Conservation (phyloP, 805 yeast species). For the Candida rishiriensis region DNA sequence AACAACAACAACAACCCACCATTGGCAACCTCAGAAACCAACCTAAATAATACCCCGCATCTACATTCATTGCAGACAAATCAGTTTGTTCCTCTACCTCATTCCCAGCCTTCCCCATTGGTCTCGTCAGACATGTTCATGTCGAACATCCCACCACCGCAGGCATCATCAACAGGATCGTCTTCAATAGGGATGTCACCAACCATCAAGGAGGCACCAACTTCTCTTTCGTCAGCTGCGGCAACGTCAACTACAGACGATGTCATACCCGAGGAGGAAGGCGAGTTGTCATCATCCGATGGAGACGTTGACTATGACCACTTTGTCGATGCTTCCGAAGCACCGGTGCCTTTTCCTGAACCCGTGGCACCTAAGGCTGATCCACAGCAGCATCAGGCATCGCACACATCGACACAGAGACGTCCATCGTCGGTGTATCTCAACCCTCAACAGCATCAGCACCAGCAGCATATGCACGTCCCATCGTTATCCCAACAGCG, state of each 20-base stretch:
- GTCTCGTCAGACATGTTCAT: background rate
- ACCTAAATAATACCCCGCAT: background rate
- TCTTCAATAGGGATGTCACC: too few species aligned
- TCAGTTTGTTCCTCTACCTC: background rate
- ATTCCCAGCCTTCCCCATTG: background rate
- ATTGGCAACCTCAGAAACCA: too few species aligned
- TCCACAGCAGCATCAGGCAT: slow-evolving; percentile 1
- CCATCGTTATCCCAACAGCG: background rate
- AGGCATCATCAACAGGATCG: too few species aligned
- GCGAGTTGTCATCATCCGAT: slow-evolving; percentile 6
- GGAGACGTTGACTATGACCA: slow-evolving; percentile 11
- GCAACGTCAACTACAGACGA: background rate
- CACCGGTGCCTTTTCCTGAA: slow-evolving; percentile 13
- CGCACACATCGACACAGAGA: background rate
- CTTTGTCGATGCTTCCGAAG: slow-evolving; percentile 27
- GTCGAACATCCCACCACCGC: background rate
- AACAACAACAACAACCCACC: background rate
- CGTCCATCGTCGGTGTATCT: slow-evolving; percentile 13
- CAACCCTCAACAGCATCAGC: slow-evolving; percentile 5
- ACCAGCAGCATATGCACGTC: background rate
- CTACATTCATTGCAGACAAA: background rate
- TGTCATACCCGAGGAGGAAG: slow-evolving; percentile 16
- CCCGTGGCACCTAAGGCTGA: slow-evolving; percentile 2
- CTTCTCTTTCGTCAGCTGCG: background rate
- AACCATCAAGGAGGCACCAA: background rate